A percentile compares a stretch with the other conserved stretches of the same genome.
Evolutionary conservation across 148 eudicot genomes (phyloP).

Genomic region (Rhododendron ovatum): DNA sequence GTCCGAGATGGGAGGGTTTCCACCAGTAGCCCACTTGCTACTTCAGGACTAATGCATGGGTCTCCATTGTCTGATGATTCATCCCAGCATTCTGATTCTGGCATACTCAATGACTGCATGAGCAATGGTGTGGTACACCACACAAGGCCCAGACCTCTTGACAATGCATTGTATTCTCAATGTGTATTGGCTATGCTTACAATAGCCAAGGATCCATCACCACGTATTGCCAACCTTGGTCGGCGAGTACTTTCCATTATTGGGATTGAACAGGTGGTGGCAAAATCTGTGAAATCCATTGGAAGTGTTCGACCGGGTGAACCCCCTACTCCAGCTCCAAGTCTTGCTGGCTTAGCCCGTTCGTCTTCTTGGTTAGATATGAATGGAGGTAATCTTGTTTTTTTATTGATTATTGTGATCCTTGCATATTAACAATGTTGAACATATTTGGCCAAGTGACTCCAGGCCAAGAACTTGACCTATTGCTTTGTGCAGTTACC

Average conservation of each 20-base stretch:
- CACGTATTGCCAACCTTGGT: conserved; percentile 79
- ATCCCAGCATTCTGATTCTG: conserved; percentile 91
- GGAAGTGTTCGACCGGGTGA: conserved; percentile 47
- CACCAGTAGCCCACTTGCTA: conserved; percentile 77
- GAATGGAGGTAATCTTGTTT: conserved; percentile 58
- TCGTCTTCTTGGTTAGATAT: conserved; percentile 95
- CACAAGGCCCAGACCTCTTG: conserved; percentile 60
- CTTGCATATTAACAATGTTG: conserved; percentile 5
- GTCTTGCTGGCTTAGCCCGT: conserved; percentile 80
- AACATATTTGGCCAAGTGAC: not conserved
- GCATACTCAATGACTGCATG: conserved; percentile 44
- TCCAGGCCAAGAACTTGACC: not conserved
- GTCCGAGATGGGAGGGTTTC: conserved; percentile 79
- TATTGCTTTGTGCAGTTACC: not conserved
- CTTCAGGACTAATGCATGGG: conserved; percentile 81
- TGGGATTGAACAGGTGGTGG: conserved; percentile 85
- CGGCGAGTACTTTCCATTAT: conserved; percentile 70
- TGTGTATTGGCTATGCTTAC: conserved; percentile 74
- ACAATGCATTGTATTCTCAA: conserved; percentile 62
- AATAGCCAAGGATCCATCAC: conserved; percentile 92
- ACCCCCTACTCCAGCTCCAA: conserved; percentile 36
- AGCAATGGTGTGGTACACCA: conserved; percentile 62
- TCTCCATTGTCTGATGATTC: conserved; percentile 94
- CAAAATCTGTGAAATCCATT: conserved; percentile 56
- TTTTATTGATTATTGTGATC: not conserved